Conservation (phyloP, 2,329 filamentous ascomycete genomes). For the Penicillium sp. region DNA sequence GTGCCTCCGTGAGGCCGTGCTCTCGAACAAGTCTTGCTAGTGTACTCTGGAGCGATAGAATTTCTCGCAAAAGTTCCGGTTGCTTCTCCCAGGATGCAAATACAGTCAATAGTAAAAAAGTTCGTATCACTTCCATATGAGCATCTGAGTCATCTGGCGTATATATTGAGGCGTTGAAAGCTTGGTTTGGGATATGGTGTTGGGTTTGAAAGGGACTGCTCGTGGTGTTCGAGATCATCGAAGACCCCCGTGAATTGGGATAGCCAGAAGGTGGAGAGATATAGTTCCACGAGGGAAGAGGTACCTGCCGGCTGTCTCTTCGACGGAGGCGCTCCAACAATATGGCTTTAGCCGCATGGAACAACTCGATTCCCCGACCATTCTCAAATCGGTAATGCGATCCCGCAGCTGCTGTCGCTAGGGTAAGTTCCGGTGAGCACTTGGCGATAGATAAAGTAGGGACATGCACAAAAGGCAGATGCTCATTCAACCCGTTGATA, state of each 20-base stretch:
- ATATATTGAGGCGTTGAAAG: slow-evolving; percentile 36
- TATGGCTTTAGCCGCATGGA: slow-evolving; percentile 58
- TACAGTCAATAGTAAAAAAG: slow-evolving; percentile 56
- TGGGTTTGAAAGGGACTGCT: slow-evolving; percentile 47
- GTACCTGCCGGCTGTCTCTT: slow-evolving; percentile 48
- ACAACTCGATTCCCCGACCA: slow-evolving; percentile 55
- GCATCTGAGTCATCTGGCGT: slow-evolving; percentile 45
- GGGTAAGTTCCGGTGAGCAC: slow-evolving; percentile 49
- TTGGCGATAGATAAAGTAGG: slow-evolving; percentile 49
- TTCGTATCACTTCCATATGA: slow-evolving; percentile 52
- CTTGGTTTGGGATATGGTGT: slow-evolving; percentile 27
- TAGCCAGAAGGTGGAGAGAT: slow-evolving; percentile 38
- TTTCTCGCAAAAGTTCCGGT: slow-evolving; percentile 57
- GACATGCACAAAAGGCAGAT: slow-evolving; percentile 54
- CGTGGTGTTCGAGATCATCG: slow-evolving; percentile 42
- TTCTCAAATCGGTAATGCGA: slow-evolving; percentile 52
- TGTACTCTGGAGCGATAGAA: slow-evolving; percentile 58
- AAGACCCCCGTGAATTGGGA: slow-evolving; percentile 43
- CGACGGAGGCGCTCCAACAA: slow-evolving; percentile 53
- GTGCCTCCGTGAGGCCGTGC: slow-evolving; percentile 46
- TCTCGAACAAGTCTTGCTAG: slow-evolving; percentile 58
- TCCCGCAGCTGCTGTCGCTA: slow-evolving; percentile 53
- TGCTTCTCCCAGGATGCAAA: slow-evolving; percentile 62
- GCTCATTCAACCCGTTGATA: slow-evolving; percentile 53
- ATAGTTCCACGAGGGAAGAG: slow-evolving; percentile 45